Evolutionary conservation across 331 rosid genomes (phyloP).

Genomic region (Dryas integrifolia): DNA sequence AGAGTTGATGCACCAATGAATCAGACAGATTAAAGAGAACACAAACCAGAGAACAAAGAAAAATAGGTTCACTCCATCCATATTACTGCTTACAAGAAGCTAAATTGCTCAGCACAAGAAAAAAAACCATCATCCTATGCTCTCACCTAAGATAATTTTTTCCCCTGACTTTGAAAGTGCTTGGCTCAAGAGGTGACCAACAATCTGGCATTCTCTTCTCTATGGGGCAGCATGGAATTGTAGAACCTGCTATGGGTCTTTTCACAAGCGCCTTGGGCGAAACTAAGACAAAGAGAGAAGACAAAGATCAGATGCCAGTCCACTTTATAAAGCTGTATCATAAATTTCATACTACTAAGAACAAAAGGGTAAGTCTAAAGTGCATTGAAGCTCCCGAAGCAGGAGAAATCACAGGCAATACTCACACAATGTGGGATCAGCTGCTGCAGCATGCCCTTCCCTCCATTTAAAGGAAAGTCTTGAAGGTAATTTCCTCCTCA

Average conservation of each 20-base stretch:
- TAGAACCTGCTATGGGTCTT: conserved; percentile 65
- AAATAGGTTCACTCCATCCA: not conserved
- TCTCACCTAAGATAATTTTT: conserved; percentile 74
- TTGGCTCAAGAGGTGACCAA: conserved; percentile 87
- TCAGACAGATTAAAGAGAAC: not conserved
- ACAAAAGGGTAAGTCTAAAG: not conserved
- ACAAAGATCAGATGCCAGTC: conserved; percentile 1
- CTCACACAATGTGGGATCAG: conserved; percentile 57
- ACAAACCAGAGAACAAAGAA: not conserved
- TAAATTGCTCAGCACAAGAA: too few species aligned
- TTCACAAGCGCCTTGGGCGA: conserved; percentile 61
- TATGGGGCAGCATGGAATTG: conserved; percentile 55
- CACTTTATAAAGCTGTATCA: not conserved
- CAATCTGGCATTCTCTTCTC: conserved; percentile 70
- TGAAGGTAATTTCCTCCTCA: conserved; percentile 50
- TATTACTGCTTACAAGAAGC: not conserved
- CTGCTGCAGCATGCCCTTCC: conserved; percentile 53
- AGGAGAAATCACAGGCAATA: conserved; percentile 3
- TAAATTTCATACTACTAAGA: not conserved
- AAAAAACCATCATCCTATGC: not conserved
- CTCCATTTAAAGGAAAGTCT: conserved; percentile 76
- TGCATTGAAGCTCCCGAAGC: too few species aligned
- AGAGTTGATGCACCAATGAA: not conserved
- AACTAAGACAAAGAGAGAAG: conserved; percentile 43
- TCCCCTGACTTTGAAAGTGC: conserved; percentile 81